Conservation (phyloP, 2,329 filamentous ascomycete species). For the Geosmithia putterillii region DNA sequence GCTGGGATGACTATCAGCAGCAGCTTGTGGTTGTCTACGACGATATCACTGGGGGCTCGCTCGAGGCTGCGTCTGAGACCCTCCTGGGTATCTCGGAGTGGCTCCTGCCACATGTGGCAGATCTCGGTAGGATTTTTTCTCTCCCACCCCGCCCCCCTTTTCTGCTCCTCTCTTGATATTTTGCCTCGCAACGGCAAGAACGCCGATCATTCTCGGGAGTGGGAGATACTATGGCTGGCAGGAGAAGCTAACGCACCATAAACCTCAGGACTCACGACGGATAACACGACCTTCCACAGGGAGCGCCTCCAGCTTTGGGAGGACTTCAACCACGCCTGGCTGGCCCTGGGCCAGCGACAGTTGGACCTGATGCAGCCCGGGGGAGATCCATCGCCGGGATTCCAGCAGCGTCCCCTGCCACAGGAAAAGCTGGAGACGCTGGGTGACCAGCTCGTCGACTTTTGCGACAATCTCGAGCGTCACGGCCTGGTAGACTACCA, state of each 20-base stretch:
- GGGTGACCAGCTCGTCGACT: constrained; percentile 66
- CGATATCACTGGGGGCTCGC: constrained; percentile 43
- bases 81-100: constrained; percentile 41
- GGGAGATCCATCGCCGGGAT: constrained; percentile 41
- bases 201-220: not conserved
- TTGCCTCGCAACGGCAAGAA: not conserved
- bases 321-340: constrained; percentile 90
- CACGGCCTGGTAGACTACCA: constrained; percentile 96
- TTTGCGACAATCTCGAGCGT: constrained; percentile 79
- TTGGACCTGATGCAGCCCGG: constrained; percentile 53
- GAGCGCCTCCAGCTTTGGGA: constrained; percentile 81
- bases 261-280: constrained; percentile 63
- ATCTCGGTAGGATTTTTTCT: constrained; percentile 32
- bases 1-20: constrained; percentile 53
- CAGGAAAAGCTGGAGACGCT: constrained; percentile 62
- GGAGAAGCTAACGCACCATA: constrained; percentile 1
- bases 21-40: constrained; percentile 59
- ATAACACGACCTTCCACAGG: constrained; percentile 63
- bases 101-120: constrained; percentile 41
- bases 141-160: too few species aligned
- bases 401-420: constrained; percentile 54
- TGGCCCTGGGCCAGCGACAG: constrained; percentile 71
- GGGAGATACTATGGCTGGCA: not conserved
- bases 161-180: not conserved
- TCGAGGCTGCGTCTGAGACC: constrained; percentile 38